phyloP scores from a whole-genome alignment of 2,329 filamentous ascomycete species.

The Calonectria pseudoreteaudii region DNA sequence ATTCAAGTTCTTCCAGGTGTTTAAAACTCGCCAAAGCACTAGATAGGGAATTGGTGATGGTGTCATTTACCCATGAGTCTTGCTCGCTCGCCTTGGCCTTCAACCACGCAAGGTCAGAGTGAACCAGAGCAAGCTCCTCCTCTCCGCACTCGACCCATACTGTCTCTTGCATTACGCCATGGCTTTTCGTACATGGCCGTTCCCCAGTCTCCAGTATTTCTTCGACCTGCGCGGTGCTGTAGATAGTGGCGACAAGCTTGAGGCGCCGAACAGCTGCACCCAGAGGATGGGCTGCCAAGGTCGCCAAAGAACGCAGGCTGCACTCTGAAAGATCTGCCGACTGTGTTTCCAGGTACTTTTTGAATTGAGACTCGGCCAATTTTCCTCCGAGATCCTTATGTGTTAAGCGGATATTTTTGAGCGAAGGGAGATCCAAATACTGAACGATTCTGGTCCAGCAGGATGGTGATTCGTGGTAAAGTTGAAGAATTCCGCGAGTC shows the following conservation, averaged over 20 bases:
- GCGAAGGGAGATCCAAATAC: neutral
- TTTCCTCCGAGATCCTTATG: neutral
- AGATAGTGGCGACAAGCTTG: neutral
- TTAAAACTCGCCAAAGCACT: neutral
- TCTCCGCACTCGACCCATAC: neutral
- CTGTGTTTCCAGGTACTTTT: neutral
- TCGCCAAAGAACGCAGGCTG: neutral
- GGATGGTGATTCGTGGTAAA: neutral
- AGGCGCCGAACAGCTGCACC: neutral
- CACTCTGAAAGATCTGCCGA: neutral
- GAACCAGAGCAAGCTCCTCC: neutral
- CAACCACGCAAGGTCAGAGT: neutral
- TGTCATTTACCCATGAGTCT: neutral
- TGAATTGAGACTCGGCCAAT: neutral
- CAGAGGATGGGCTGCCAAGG: neutral
- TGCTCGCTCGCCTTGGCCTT: neutral
- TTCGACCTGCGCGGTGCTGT: neutral
- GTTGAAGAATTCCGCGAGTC: neutral
- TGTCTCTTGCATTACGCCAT: neutral
- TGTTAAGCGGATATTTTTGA: neutral
- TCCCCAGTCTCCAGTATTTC: neutral
- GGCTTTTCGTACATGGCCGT: neutral
- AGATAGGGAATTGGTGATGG: neutral
- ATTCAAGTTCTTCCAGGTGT: neutral
- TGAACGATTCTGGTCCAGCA: neutral